phyloP scores from a whole-genome alignment of 306 rosid species.

The Vigna hirtella region DNA sequence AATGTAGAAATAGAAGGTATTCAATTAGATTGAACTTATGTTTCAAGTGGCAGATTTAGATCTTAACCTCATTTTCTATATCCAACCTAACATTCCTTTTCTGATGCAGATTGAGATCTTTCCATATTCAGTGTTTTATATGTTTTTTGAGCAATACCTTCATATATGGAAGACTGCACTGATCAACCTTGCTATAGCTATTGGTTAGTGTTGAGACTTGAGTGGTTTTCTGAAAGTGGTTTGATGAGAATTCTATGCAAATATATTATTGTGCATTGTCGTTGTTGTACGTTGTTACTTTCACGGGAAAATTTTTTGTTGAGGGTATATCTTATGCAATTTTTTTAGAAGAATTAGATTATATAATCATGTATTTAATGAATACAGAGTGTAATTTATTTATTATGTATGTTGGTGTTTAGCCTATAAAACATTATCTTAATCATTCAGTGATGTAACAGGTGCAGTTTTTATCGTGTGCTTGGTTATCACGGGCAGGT shows the following conservation, averaged over 20 bases:
- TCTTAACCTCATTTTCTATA: constrained; percentile 14
- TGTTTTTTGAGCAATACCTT: constrained; percentile 99
- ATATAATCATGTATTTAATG: constrained; percentile 3
- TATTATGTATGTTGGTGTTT: constrained; percentile 22
- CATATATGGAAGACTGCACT: constrained; percentile 95
- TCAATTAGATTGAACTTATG: constrained; percentile 17
- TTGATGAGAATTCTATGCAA: constrained; percentile 25
- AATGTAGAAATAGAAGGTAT: constrained; percentile 18
- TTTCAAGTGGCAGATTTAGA: not conserved
- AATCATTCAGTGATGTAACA: constrained; percentile 56
- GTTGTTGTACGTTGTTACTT: not conserved
- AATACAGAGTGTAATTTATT: constrained; percentile 24
- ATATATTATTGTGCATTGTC: constrained; percentile 12
- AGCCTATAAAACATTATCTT: constrained; percentile 43
- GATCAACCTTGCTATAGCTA: constrained; percentile 94
- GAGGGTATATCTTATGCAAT: constrained; percentile 29
- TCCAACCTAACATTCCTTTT: constrained; percentile 48
- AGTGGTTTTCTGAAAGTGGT: constrained; percentile 9
- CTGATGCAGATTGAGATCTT: constrained; percentile 92
- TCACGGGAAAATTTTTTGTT: not conserved
- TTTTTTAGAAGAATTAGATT: constrained; percentile 28
- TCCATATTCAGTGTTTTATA: constrained; percentile 95
- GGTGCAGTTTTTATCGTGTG: constrained; percentile 99
- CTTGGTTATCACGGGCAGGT: constrained; percentile 89
- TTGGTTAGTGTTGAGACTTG: constrained; percentile 69